Evolutionary conservation across 176 grass and related monocot genomes (phyloP).

Genomic region (Zizania latifolia): DNA sequence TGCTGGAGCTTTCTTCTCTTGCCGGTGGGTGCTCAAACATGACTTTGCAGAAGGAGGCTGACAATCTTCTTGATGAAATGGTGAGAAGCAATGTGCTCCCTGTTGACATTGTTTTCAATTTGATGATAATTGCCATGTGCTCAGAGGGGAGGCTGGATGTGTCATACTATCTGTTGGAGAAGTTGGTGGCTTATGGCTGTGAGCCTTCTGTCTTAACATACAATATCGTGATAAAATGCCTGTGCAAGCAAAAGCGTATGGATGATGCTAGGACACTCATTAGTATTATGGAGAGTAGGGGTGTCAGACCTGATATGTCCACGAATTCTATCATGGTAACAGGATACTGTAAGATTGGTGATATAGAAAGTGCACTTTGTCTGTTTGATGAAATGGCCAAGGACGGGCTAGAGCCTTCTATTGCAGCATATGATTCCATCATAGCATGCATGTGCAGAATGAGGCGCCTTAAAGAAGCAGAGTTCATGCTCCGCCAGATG

Average conservation of each 20-base stretch:
- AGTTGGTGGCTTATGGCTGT: constrained; percentile 31
- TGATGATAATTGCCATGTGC: constrained; percentile 37
- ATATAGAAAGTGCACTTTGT: constrained; percentile 29
- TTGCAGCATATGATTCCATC: constrained; percentile 32
- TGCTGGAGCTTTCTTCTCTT: constrained; percentile 1
- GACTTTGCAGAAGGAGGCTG: constrained; percentile 20
- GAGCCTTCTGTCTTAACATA: constrained; percentile 32
- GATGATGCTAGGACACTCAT: constrained; percentile 20
- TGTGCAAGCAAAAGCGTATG: constrained; percentile 20
- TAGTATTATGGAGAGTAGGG: constrained; percentile 25
- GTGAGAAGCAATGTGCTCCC: constrained; percentile 27
- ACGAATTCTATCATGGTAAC: constrained; percentile 33
- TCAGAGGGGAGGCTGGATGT: constrained; percentile 20
- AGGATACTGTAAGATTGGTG: constrained; percentile 23
- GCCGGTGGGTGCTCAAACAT: neutral
- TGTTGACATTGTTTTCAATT: constrained; percentile 28
- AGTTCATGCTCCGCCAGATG: constrained; percentile 21
- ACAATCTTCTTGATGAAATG: constrained; percentile 23
- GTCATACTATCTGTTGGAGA: constrained; percentile 26
- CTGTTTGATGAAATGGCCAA: constrained; percentile 34
- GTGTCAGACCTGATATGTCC: constrained; percentile 6
- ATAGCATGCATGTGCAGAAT: constrained; percentile 29
- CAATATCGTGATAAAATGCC: constrained; percentile 27
- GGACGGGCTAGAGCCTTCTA: constrained; percentile 12
- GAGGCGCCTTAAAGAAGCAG: constrained; percentile 14